Conservation (phyloP, 2,329 filamentous ascomycete genomes). For the Alternaria sp. region DNA sequence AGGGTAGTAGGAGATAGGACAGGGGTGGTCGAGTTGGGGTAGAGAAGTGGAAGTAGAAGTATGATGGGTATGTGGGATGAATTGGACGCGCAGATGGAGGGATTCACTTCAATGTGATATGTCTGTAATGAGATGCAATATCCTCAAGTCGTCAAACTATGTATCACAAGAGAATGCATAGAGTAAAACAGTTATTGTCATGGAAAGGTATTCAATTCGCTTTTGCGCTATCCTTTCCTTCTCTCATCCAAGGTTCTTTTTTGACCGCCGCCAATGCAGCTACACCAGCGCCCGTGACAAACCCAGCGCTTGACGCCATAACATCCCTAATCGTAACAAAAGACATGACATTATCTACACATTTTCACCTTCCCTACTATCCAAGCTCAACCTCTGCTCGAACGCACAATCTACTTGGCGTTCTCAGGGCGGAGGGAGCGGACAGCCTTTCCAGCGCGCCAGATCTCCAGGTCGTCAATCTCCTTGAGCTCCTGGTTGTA, state of each 20-base stretch:
- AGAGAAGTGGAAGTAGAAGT: background rate
- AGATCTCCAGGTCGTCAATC: slow-evolving; percentile 98
- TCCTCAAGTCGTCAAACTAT: background rate
- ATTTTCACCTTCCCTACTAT: slow-evolving; percentile 8
- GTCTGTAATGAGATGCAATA: accelerated
- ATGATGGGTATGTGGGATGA: background rate
- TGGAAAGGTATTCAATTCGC: slow-evolving; percentile 22
- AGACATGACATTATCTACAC: slow-evolving; percentile 36
- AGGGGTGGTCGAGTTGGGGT: too few relatives aligned
- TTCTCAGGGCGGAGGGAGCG: slow-evolving; percentile 58
- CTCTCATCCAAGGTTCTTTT: slow-evolving; percentile 3
- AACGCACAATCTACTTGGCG: slow-evolving; percentile 34
- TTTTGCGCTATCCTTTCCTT: slow-evolving; percentile 5
- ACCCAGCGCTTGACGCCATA: slow-evolving; percentile 22
- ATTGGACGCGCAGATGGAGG: background rate
- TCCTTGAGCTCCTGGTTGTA: slow-evolving; percentile 99
- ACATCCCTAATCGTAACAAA: slow-evolving; percentile 20
- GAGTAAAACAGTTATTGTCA: background rate
- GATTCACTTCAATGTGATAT: background rate
- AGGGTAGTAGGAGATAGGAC: too few relatives aligned
- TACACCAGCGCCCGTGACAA: background rate
- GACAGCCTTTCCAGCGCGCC: slow-evolving; percentile 97
- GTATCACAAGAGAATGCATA: background rate
- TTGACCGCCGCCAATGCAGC: slow-evolving; percentile 4
- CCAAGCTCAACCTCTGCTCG: background rate